These are phyloP conservation scores for Rubroboletus pulcherrimus DNA, from an alignment of 768 basidiomycete species.

Conservation along the genomic window DNA sequence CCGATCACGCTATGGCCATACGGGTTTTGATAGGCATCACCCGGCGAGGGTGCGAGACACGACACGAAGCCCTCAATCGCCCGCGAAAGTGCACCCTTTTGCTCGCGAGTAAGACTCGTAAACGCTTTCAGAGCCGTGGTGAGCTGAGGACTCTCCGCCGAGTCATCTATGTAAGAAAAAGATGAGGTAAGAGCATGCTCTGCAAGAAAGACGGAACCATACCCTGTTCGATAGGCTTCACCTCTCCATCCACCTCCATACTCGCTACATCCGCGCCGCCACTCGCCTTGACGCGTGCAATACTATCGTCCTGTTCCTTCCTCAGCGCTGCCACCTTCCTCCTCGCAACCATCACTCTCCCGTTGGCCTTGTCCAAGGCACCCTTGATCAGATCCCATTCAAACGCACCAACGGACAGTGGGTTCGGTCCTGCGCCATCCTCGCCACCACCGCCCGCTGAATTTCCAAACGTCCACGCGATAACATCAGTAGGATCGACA, in stretches of 20 bases:
- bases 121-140: conserved; percentile 72
- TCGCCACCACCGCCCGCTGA: conserved; percentile 37
- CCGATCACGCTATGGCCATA: conserved; percentile 55
- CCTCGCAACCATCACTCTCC: conserved; percentile 75
- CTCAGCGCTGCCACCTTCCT: conserved; percentile 69
- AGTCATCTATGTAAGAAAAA: conserved; percentile 35
- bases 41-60: conserved; percentile 47
- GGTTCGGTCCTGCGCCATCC: conserved; percentile 34
- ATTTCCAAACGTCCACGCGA: conserved; percentile 75
- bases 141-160: conserved; percentile 64
- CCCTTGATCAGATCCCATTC: conserved; percentile 86
- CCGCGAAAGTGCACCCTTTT: conserved; percentile 67
- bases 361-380: conserved; percentile 87
- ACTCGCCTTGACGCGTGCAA: conserved; percentile 70
- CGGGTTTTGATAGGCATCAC: conserved; percentile 45
- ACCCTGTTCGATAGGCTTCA: conserved; percentile 50
- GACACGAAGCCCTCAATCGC: conserved; percentile 74
- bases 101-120: conserved; percentile 68
- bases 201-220: background rate
- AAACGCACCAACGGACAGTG: conserved; percentile 47
- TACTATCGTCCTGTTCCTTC: conserved; percentile 86
- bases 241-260: conserved; percentile 72
- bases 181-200: background rate
- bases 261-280: conserved; percentile 45
- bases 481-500: conserved; percentile 89